Conservation (phyloP, 345 rosid species). For the Citropsis articulata region DNA sequence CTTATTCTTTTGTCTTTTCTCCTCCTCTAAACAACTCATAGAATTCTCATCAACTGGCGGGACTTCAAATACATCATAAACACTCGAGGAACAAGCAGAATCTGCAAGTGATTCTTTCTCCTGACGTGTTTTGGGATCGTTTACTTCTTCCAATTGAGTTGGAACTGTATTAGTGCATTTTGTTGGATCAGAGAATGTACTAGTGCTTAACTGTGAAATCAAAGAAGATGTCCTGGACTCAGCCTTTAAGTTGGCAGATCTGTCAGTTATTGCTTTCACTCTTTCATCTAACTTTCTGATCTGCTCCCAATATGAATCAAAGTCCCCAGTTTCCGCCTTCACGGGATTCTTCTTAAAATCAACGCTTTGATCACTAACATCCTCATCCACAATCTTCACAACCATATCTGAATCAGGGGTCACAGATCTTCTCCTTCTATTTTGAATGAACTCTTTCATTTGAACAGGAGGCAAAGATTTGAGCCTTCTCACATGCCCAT, state of each 20-base stretch:
- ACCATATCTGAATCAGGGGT: slow-evolving; percentile 12
- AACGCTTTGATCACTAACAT: slow-evolving; percentile 20
- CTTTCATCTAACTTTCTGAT: slow-evolving; percentile 28
- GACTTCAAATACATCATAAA: slow-evolving; percentile 72
- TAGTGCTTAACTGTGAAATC: slow-evolving; percentile 33
- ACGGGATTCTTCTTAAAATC: slow-evolving; percentile 32
- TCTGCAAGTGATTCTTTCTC: slow-evolving; percentile 21
- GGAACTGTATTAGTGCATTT: slow-evolving; percentile 14
- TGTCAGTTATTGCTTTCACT: slow-evolving; percentile 33
- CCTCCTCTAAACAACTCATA: slow-evolving; percentile 1
- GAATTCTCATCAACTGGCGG: slow-evolving; percentile 30
- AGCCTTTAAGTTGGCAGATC: slow-evolving; percentile 27
- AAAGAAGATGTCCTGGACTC: slow-evolving; percentile 38
- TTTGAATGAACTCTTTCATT: slow-evolving; percentile 25
- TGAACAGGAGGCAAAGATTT: slow-evolving; percentile 34
- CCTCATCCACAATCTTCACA: slow-evolving; percentile 18
- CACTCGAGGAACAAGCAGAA: slow-evolving; percentile 28
- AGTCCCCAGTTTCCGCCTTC: slow-evolving; percentile 29
- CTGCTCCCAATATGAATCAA: slow-evolving; percentile 52
- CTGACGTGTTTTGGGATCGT: slow-evolving; percentile 17
- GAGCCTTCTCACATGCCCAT: slow-evolving; percentile 28
- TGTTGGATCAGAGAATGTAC: slow-evolving; percentile 21
- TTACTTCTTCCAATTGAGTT: slow-evolving; percentile 29
- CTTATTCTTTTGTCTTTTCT: slow-evolving; percentile 20
- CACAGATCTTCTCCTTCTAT: slow-evolving; percentile 17